Conservation (phyloP, 805 yeast species). For the Metschnikowia amazonensis region DNA sequence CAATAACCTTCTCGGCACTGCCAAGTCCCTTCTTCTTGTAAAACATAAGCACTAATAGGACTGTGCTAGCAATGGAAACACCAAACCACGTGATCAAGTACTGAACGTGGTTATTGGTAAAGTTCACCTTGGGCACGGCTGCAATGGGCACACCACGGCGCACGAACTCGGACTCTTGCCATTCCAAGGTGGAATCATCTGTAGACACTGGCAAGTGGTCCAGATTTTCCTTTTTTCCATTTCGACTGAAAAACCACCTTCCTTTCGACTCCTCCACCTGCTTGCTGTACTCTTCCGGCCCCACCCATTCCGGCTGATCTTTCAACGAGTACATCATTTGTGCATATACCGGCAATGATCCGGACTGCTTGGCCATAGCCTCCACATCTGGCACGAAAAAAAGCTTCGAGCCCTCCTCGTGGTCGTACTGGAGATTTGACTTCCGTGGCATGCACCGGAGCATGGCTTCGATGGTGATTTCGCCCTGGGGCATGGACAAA, state of each 20-base stretch:
- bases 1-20: constrained; percentile 39
- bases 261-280: constrained; percentile 3
- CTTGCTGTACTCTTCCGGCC: constrained; percentile 10
- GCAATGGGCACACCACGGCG: constrained; percentile 91
- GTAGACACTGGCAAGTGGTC: constrained; percentile 20
- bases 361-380: constrained; percentile 70
- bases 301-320: constrained; percentile 56
- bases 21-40: constrained; percentile 28
- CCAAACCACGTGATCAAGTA: constrained; percentile 96
- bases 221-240: constrained; percentile 6
- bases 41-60: constrained; percentile 47
- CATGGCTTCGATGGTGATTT: constrained; percentile 67
- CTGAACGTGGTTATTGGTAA: constrained; percentile 86
- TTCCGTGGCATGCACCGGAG: constrained; percentile 62
- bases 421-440: constrained; percentile 66
- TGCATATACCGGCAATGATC: constrained; percentile 67
- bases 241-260: constrained; percentile 14
- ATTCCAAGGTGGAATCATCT: constrained; percentile 34
- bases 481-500: constrained; percentile 69
- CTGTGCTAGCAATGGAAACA: constrained; percentile 65
- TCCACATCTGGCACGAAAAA: constrained; percentile 79
- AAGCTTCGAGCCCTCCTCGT: constrained; percentile 59
- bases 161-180: constrained; percentile 51
- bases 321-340: constrained; percentile 67
- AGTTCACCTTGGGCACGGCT: constrained; percentile 70